Evolutionary conservation across 805 yeast genomes (phyloP).

Genomic region (Isabelozyma rhagii): DNA sequence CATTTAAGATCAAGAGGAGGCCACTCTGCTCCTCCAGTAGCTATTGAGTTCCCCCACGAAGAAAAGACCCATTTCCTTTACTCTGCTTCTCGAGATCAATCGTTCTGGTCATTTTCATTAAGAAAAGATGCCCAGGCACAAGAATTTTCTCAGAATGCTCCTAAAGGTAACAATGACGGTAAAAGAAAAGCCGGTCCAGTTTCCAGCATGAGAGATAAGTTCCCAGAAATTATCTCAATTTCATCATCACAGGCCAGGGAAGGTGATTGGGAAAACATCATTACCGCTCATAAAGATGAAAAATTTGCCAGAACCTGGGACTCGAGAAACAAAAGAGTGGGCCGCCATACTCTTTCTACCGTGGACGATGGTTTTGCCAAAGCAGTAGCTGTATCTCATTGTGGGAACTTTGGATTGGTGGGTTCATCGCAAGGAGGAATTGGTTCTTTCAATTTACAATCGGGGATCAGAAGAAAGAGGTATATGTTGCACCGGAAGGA

Average conservation of each 20-base stretch:
- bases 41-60: constrained; percentile 72
- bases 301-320: constrained; percentile 89
- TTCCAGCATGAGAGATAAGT: constrained; percentile 57
- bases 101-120: constrained; percentile 89
- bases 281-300: constrained; percentile 86
- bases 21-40: constrained; percentile 87
- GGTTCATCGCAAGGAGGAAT: constrained; percentile 88
- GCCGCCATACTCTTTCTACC: constrained; percentile 66
- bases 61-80: constrained; percentile 75
- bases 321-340: constrained; percentile 72
- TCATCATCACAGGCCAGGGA: constrained; percentile 72
- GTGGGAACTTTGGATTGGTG: constrained; percentile 93
- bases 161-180: constrained; percentile 22
- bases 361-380: constrained; percentile 77
- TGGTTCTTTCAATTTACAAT: constrained; percentile 84
- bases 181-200: constrained; percentile 54
- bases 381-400: constrained; percentile 75
- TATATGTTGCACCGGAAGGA: constrained; percentile 70
- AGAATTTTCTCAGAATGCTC: constrained; percentile 77
- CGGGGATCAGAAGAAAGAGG: constrained; percentile 76
- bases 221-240: constrained; percentile 70
- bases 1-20: constrained; percentile 93
- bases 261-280: constrained; percentile 90
- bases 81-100: constrained; percentile 81
- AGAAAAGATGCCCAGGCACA: constrained; percentile 96